Percentiles rank a stretch among this genome's conserved stretches.
These are phyloP conservation scores for Cystoisospora suis DNA, from an alignment of 169 alveolate genomes.

Conservation along the genomic window DNA sequence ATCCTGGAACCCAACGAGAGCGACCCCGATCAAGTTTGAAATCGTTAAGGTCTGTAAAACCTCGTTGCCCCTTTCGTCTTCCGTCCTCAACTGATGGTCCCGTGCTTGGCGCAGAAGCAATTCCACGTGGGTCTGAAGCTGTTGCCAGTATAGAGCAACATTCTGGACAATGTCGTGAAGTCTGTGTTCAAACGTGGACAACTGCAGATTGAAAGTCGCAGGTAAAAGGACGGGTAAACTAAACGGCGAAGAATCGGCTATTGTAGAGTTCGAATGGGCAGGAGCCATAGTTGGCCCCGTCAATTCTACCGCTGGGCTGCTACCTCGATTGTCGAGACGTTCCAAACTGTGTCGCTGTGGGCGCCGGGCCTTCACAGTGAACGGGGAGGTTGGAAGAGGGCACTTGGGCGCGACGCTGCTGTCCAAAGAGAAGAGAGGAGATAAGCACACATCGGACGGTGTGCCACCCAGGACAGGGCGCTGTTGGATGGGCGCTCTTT, in stretches of 20 bases:
- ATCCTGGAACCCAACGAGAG: neutral
- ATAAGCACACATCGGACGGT: neutral
- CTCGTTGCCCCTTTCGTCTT: neutral
- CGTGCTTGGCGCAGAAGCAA: constrained; percentile 7
- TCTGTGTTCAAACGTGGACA: constrained; percentile 36
- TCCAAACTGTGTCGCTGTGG: neutral
- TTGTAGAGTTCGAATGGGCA: neutral
- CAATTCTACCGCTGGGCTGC: neutral
- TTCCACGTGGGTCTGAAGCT: constrained; percentile 57
- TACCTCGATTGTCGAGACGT: neutral
- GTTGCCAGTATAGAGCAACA: constrained; percentile 24
- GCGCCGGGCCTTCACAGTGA: neutral
- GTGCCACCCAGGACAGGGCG: neutral
- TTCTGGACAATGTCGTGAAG: constrained; percentile 53
- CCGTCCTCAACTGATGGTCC: neutral
- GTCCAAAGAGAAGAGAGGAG: neutral
- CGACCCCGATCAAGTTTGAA: neutral
- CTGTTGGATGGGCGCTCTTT: neutral
- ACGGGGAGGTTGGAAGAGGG: constrained; percentile 23
- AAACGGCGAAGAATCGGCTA: neutral
- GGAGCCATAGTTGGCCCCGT: neutral
- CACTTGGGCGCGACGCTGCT: constrained; percentile 17
- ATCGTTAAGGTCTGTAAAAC: neutral
- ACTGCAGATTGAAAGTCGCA: neutral
- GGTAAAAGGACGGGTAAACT: constrained; percentile 23